Evolutionary conservation across 768 basidiomycete species (phyloP), one percentile per base, ranked within the genome.

Genomic region (Steccherinum ochraceum): DNA sequence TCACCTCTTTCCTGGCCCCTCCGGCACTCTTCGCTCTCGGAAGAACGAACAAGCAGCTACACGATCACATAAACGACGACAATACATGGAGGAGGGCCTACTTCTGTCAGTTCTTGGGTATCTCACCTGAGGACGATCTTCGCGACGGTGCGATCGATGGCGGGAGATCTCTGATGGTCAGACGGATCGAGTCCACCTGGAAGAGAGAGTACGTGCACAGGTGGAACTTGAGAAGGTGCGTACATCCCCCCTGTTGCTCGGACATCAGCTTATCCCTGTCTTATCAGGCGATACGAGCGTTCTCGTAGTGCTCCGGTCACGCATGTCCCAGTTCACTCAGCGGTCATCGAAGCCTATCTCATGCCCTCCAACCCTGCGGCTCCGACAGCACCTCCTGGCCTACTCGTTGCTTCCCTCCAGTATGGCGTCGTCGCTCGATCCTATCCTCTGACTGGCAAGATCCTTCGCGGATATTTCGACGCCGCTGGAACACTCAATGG

Each of bases 71-170:
- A 74, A 76, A 76, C 49, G 76, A 87, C 58, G 89, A 93, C 53
- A 83, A 79, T 60, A 90, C 86, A 27, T 93, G 89, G 89, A 74
- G 78, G 46, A 72, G 80, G 19, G 89, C 90, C 24, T 89, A 88
- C 65, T 69, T 81, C 54, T 77, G 72, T 48, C 83, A 84, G 62
- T 82, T 81, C 61, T 63, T 89, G 41, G 81, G 78, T 45, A 76
- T 89, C 48, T 67, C 73, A 7, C 88, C 87, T 16, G 86, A 90
- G 65, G 66, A 66, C 49, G 77, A 80, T 52, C 65, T 84, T 25
- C 61, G 73, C 26, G 56, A 62, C n/a, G 20, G 40, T 2, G 19
- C 23, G 5, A 44, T 30, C 50, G 65, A 75, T 53, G 66, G 49
- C 11, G 30, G 40, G 20, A 69, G 26, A n/a, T 42, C 68, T 47